Conservation (phyloP, 192 early-diverging fungal genomes). For the Obelidium mucronatum region DNA sequence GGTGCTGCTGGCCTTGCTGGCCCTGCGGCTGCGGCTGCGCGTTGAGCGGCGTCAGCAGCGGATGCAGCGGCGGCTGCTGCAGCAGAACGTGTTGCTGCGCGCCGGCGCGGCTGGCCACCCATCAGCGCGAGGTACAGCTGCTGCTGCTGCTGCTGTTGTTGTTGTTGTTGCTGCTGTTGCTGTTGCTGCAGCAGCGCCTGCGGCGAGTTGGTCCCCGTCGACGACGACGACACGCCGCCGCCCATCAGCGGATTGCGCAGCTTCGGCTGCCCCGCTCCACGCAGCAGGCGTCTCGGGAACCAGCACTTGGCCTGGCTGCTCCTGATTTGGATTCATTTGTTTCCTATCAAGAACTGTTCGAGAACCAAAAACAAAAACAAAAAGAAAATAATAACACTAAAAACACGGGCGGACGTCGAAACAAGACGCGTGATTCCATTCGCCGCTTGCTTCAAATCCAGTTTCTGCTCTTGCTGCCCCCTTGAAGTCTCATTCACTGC, state of each 20-base stretch:
- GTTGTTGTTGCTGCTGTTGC: not conserved
- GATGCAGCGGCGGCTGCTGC: slow-evolving; percentile 2
- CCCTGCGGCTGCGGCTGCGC: not conserved
- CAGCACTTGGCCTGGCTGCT: too few species aligned
- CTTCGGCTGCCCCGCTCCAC: not conserved
- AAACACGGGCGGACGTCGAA: too few species aligned
- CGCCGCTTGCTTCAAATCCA: too few species aligned
- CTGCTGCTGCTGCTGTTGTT: not conserved
- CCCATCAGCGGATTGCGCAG: not conserved
- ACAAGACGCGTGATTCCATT: too few species aligned
- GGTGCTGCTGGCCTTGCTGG: not conserved
- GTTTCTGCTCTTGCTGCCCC: too few species aligned
- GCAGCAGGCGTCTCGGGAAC: not conserved
- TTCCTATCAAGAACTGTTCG: too few species aligned
- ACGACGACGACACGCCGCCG: not conserved
- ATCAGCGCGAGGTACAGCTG: not conserved
- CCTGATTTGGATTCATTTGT: too few species aligned
- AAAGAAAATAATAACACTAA: too few species aligned
- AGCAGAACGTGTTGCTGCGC: not conserved
- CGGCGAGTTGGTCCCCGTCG: not conserved
- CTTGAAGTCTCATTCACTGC: too few species aligned
- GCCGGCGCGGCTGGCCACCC: too few species aligned
- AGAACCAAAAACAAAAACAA: too few species aligned
- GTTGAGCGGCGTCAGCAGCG: not conserved
- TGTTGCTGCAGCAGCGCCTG: not conserved